Percentiles rank a stretch among this genome's conserved stretches.
Evolutionary conservation across 352 stramenopile species (phyloP).

Genomic region (Pythium vanterpoolii): DNA sequence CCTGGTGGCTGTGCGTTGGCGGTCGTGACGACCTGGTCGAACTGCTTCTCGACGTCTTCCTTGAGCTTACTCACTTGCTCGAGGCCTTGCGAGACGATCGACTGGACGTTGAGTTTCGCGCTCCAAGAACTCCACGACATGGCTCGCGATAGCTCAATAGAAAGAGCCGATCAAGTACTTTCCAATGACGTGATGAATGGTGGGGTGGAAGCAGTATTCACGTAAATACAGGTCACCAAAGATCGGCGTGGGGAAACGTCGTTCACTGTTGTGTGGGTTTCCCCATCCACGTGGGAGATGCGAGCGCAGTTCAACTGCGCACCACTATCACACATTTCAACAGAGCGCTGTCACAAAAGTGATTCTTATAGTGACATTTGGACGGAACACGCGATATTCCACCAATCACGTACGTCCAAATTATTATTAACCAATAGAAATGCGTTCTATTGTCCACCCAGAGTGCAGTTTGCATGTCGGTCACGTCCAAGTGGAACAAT

Average conservation of each 20-base stretch:
- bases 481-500: constrained; percentile 4
- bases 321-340: neutral
- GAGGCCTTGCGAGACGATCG: constrained; percentile 79
- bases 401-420: neutral
- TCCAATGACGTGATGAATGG: neutral
- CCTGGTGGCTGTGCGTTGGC: constrained; percentile 9
- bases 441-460: constrained; percentile 7
- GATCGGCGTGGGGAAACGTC: neutral
- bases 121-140: constrained; percentile 69
- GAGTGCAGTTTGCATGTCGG: neutral
- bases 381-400: neutral
- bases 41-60: constrained; percentile 87
- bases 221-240: constrained; percentile 6
- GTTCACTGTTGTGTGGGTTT: neutral
- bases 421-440: constrained; percentile 10
- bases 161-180: constrained; percentile 1
- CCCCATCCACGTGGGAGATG: constrained; percentile 20
- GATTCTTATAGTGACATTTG: neutral
- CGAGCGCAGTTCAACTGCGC: constrained; percentile 15
- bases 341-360: constrained; percentile 11
- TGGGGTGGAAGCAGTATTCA: neutral
- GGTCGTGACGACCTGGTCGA: constrained; percentile 71
- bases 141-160: neutral
- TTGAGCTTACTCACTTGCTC: constrained; percentile 81
- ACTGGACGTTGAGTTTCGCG: constrained; percentile 73